Evolutionary conservation across 2,329 filamentous ascomycete genomes (phyloP), one percentile per base, ranked within the genome.

Genomic region (Hyphodiscus sp.): DNA sequence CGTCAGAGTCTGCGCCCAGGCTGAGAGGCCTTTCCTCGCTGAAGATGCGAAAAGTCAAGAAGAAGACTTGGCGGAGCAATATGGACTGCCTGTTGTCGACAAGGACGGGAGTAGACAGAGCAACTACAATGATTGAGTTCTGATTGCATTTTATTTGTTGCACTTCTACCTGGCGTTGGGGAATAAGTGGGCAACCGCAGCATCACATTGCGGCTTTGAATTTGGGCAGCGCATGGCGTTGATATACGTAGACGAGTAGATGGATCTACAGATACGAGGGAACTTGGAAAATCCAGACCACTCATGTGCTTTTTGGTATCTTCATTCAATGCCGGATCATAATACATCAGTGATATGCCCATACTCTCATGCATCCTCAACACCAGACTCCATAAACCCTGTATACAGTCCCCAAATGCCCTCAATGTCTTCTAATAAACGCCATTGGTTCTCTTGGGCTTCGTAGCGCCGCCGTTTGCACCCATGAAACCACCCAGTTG

Each of bases 61-160:
- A 59, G 77, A 81, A 46, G 78, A 81, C 45, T 55, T 76, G 13
- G 71, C 70, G 51, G 70, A 68, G 42, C 68, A 67, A 53, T 76
- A 76, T 64, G 74, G 74, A 1, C 63, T 81, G 20, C 74, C 74
- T 2, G 70, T 68, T 57, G 74, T 78, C 8, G 78, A 78, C 60
- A 82, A 82, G 66, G 76, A 82, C 59, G 79, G 79, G 0, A 72
- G 77, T 19, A 73, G 76, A 2, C 70, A 76, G 57, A 76, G 76
- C 7, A 82, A 82, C 61, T 82, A 81, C 59, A 82, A 82, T 56
- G 79, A 82, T 58, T 77, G 43, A 53, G 16, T 8, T n/a, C 33
- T 48, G 11, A 33, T 19, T 13, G 13, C 4, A 8, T 2, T 8
- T 23, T 8, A 2, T 11, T 44, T 19, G 2, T 44, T 19, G 42